Base-by-base conservation (phyloP, 108 stramenopile genomes). In the Nannochloropsis gaditana region DNA sequence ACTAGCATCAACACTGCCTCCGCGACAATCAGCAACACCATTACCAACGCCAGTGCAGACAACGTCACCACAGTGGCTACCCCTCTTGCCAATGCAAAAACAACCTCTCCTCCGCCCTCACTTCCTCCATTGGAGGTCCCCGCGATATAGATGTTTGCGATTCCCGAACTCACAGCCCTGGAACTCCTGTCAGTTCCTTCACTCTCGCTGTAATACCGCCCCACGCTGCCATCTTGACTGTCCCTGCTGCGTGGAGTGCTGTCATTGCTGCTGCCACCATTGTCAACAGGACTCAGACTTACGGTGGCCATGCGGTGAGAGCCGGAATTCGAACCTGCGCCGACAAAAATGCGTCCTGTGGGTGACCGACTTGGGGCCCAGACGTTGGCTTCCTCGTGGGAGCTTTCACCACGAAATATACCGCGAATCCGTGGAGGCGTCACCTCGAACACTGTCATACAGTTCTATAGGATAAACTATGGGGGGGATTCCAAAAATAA, bases 11-110 rank as follows among this genome's bases (percentile, higher is more conserved):
- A 11, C 80, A 81, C 41, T 41, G 80, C 41, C 80, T 81, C 41
- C 41, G 80, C 80, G 11, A 81, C 31, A 41, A 81, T 81, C 41
- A 81, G 11, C 80, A 81, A 42, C 41, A 81, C 80, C 41, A 31
- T 81, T 41, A 81, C 41, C 8, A 81, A 31, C 9, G 41, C 80
- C 41, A 81, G 11, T 11, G 80, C 80, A 11, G 80, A 81, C 31
- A 81, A 31, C 80, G 80, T 42, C 31, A 81, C 80, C 80, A 81
- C 80, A 11, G 80, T 41, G 19, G 80, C 80, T 41, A 81, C 80
- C 80, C 80, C 80, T 9, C 80, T 19, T 9, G 80, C 80, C 31
- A 81, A 41, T 11, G 80, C 80, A 42, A 81, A 81, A n/a, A 81
- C 80, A n/a, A 81, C 80, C 80, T 81, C 80, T 81, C 80, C 80